Evolutionary conservation across 345 rosid species (phyloP).

Genomic region (Populus deltoides): DNA sequence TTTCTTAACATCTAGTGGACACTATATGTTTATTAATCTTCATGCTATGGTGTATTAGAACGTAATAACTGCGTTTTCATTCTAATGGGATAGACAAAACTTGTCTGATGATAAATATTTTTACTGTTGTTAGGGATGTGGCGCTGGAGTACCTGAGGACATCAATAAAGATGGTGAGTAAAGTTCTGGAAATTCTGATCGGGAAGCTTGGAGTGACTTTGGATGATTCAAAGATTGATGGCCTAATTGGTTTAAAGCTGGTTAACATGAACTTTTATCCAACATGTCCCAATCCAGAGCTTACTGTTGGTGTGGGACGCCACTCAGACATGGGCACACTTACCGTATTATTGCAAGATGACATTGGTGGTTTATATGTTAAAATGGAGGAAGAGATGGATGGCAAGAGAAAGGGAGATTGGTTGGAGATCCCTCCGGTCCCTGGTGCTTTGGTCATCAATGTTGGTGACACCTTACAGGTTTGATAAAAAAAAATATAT

Average conservation of each 20-base stretch:
- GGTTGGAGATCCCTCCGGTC: slow-evolving; percentile 22
- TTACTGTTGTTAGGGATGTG: slow-evolving; percentile 32
- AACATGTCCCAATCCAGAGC: slow-evolving; percentile 54
- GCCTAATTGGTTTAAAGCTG: slow-evolving; percentile 38
- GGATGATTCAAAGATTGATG: slow-evolving; percentile 38
- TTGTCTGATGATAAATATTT: not conserved
- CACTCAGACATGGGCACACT: slow-evolving; percentile 63
- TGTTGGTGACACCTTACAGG: slow-evolving; percentile 22
- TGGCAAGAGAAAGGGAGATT: slow-evolving; percentile 18
- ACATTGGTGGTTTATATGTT: slow-evolving; percentile 60
- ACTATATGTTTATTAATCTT: too few species aligned
- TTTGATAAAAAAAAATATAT: too few species aligned
- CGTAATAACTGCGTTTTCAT: not conserved
- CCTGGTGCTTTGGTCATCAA: slow-evolving; percentile 28
- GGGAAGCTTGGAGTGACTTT: slow-evolving; percentile 38
- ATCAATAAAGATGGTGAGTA: slow-evolving; percentile 42
- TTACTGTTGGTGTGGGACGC: slow-evolving; percentile 58
- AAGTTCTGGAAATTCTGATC: slow-evolving; percentile 35
- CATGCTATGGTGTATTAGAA: not conserved
- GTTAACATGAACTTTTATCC: slow-evolving; percentile 66
- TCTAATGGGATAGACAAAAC: not conserved
- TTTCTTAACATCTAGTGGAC: too few species aligned
- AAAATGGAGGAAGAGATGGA: slow-evolving; percentile 30
- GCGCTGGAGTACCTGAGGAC: slow-evolving; percentile 43
- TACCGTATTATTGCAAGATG: slow-evolving; percentile 57